Conservation (phyloP, 2,329 filamentous ascomycete genomes). For the Podosphaera aphanis region DNA sequence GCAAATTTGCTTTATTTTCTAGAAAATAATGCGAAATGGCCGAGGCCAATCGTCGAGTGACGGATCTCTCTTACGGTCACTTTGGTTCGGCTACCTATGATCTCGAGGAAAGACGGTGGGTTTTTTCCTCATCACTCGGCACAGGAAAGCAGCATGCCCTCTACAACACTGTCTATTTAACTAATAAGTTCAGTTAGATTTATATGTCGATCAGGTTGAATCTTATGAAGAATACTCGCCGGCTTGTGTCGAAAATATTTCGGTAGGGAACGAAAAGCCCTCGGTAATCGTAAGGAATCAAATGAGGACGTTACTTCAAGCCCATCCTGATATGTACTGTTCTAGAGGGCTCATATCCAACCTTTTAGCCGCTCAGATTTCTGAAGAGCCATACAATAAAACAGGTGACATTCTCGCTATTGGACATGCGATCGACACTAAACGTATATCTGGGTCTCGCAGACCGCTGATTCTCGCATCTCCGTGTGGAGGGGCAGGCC, state of each 20-base stretch:
- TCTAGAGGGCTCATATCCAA: constrained; percentile 5
- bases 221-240: constrained; percentile 10
- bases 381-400: background rate
- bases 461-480: constrained; percentile 10
- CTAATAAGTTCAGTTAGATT: constrained; percentile 3
- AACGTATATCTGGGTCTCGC: constrained; percentile 6
- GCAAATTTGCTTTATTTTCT: background rate
- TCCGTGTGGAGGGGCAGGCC: constrained; percentile 13
- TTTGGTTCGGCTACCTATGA: constrained; percentile 26
- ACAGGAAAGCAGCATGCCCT: constrained; percentile 5
- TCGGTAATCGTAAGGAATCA: constrained; percentile 6
- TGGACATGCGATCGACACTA: constrained; percentile 7
- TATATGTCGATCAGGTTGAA: constrained; percentile 10
- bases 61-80: constrained; percentile 28
- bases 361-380: background rate
- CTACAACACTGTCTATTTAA: background rate
- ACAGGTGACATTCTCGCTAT: constrained; percentile 9
- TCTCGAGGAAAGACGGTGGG: constrained; percentile 13
- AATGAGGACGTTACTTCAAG: constrained; percentile 9
- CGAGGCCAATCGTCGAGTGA: constrained; percentile 26
- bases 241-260: constrained; percentile 6
- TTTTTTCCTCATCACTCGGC: constrained; percentile 10
- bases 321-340: constrained; percentile 10
- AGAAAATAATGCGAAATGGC: constrained; percentile 20
- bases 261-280: constrained; percentile 2